Conservation (phyloP, 495 filamentous ascomycete species). For the Penicillium macrosclerotiorum region DNA sequence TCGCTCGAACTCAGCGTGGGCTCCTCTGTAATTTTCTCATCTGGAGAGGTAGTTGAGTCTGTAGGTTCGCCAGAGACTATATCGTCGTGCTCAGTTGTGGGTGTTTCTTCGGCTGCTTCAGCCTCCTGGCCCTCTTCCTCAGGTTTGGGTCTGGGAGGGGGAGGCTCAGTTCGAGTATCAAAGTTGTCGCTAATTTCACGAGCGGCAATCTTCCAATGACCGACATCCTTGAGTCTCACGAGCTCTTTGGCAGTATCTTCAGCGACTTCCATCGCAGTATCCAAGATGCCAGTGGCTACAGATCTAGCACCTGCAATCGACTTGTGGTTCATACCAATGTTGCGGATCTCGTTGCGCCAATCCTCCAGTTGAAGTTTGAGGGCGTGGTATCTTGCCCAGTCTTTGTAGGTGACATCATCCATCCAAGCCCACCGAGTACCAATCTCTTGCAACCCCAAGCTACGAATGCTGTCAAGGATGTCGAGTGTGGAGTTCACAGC, state of each 20-base stretch:
- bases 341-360: conserved; percentile 78
- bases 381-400: conserved; percentile 89
- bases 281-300: conserved; percentile 67
- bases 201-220: conserved; percentile 78
- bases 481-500: conserved; percentile 79
- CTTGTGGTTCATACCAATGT: conserved; percentile 67
- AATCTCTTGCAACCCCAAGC: conserved; percentile 89
- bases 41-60: not conserved
- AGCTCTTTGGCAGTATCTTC: conserved; percentile 82
- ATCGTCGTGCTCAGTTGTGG: conserved; percentile 16
- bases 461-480: conserved; percentile 79
- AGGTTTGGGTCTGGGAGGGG: conserved; percentile 42
- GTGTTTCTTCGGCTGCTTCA: conserved; percentile 29
- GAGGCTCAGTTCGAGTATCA: conserved; percentile 51
- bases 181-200: conserved; percentile 78
- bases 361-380: conserved; percentile 80
- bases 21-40: not conserved
- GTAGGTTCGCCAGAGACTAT: not conserved
- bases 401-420: conserved; percentile 91
- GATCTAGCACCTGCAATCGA: conserved; percentile 67
- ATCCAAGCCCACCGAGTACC: conserved; percentile 98
- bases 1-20: not conserved
- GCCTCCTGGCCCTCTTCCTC: conserved; percentile 36
- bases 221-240: conserved; percentile 77
- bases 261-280: conserved; percentile 74